Evolutionary conservation across 495 filamentous ascomycete species (phyloP).

Genomic region (Cudoniella acicularis): DNA sequence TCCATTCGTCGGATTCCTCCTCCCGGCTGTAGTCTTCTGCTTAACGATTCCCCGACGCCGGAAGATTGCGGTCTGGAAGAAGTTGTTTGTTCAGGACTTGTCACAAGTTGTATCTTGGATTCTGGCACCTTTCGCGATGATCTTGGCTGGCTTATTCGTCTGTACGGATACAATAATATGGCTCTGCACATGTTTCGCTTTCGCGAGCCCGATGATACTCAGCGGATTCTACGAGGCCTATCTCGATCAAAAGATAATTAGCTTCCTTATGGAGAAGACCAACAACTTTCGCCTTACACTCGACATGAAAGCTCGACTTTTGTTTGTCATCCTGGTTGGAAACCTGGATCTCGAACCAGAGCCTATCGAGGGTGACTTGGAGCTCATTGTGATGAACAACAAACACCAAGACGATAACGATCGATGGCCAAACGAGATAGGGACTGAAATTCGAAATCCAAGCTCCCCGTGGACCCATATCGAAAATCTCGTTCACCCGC

Average conservation of each 20-base stretch:
- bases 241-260: slow-evolving; percentile 31
- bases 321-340: slow-evolving; percentile 15
- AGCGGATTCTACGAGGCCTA: slow-evolving; percentile 38
- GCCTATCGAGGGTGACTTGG: background rate
- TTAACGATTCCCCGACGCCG: slow-evolving; percentile 23
- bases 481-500: slow-evolving; percentile 9
- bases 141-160: slow-evolving; percentile 30
- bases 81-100: slow-evolving; percentile 9
- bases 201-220: slow-evolving; percentile 37
- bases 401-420: slow-evolving; percentile 2
- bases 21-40: slow-evolving; percentile 27
- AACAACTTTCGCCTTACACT: slow-evolving; percentile 3
- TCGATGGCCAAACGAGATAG: slow-evolving; percentile 2
- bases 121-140: slow-evolving; percentile 5
- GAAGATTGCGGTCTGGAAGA: slow-evolving; percentile 1
- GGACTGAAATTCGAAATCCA: background rate
- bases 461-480: slow-evolving; percentile 13
- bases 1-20: slow-evolving; percentile 26
- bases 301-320: slow-evolving; percentile 12
- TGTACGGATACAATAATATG: slow-evolving; percentile 8
- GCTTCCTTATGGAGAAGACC: slow-evolving; percentile 6
- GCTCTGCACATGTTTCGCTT: slow-evolving; percentile 30
- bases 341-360: slow-evolving; percentile 13
- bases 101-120: background rate
- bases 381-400: background rate